Conservation (phyloP, 2,329 filamentous ascomycete genomes). For the Ceratocystis eucalypticola region DNA sequence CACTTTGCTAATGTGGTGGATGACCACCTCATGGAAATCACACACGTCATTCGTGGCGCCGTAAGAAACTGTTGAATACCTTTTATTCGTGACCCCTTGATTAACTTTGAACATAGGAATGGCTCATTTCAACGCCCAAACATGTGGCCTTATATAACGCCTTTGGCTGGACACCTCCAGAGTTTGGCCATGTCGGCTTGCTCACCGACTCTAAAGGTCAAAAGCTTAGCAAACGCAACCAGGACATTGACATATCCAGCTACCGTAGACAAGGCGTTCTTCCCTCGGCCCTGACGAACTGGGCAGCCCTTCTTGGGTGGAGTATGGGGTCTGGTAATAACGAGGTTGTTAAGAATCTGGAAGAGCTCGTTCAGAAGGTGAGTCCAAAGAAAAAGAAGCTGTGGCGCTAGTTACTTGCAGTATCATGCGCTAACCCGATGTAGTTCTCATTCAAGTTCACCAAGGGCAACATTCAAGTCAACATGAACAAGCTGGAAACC, state of each 20-base stretch:
- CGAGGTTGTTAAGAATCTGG: slow-evolving; percentile 57
- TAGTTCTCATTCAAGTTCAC: slow-evolving; percentile 81
- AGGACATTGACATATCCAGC: slow-evolving; percentile 35
- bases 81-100: too few relatives aligned
- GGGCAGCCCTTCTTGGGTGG: slow-evolving; percentile 77
- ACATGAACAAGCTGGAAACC: slow-evolving; percentile 64
- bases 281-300: slow-evolving; percentile 52
- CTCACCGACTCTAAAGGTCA: slow-evolving; percentile 54
- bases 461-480: slow-evolving; percentile 74
- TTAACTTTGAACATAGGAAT: slow-evolving; percentile 46
- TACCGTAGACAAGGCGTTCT: slow-evolving; percentile 37
- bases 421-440: slow-evolving; percentile 22
- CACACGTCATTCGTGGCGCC: slow-evolving; percentile 82
- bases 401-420: not conserved
- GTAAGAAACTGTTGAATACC: slow-evolving; percentile 31
- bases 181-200: slow-evolving; percentile 70
- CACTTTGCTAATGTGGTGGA: slow-evolving; percentile 96
- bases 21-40: slow-evolving; percentile 89
- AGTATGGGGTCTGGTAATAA: slow-evolving; percentile 42
- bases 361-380: slow-evolving; percentile 57
- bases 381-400: slow-evolving; percentile 22
- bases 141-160: slow-evolving; percentile 59
- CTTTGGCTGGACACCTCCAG: slow-evolving; percentile 58
- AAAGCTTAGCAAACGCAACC: slow-evolving; percentile 77
- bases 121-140: slow-evolving; percentile 84